Evolutionary conservation across 768 basidiomycete species (phyloP).

Genomic region (Steccherinum ochraceum): DNA sequence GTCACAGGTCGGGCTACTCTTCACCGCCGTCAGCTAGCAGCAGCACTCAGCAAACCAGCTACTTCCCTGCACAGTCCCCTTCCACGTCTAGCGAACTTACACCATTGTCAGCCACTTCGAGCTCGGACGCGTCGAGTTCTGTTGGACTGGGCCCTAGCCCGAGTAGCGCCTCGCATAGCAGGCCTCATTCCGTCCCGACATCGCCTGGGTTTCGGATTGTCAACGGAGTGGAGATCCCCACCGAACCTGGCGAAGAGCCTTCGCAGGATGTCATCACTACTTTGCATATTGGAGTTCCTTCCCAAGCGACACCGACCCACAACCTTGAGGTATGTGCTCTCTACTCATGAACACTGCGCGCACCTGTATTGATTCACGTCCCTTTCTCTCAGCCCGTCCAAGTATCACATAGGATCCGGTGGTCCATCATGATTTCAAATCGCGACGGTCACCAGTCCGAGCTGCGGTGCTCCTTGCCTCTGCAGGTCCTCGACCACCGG

Average conservation of each 20-base stretch:
- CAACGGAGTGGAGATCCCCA: slow-evolving; percentile 8
- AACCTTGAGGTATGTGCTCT: slow-evolving; percentile 36
- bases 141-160: not conserved
- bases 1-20: slow-evolving; percentile 11
- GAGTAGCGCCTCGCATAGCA: not conserved
- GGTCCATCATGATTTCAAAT: slow-evolving; percentile 77
- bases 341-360: not conserved
- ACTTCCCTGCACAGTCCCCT: slow-evolving; percentile 10
- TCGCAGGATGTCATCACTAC: slow-evolving; percentile 51
- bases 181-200: not conserved
- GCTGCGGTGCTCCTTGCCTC: slow-evolving; percentile 87
- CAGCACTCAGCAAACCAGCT: slow-evolving; percentile 6
- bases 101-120: slow-evolving; percentile 20
- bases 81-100: slow-evolving; percentile 14
- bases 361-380: not conserved
- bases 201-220: slow-evolving; percentile 7
- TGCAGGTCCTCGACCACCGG: slow-evolving; percentile 73
- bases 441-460: slow-evolving; percentile 90
- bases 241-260: slow-evolving; percentile 10
- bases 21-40: slow-evolving; percentile 1
- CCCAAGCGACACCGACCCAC: slow-evolving; percentile 63
- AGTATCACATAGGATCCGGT: slow-evolving; percentile 73
- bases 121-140: slow-evolving; percentile 15
- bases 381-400: slow-evolving; percentile 44
- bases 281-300: slow-evolving; percentile 55